phyloP scores from a whole-genome alignment of 495 filamentous ascomycete genomes.

The Penicillium angulare region DNA sequence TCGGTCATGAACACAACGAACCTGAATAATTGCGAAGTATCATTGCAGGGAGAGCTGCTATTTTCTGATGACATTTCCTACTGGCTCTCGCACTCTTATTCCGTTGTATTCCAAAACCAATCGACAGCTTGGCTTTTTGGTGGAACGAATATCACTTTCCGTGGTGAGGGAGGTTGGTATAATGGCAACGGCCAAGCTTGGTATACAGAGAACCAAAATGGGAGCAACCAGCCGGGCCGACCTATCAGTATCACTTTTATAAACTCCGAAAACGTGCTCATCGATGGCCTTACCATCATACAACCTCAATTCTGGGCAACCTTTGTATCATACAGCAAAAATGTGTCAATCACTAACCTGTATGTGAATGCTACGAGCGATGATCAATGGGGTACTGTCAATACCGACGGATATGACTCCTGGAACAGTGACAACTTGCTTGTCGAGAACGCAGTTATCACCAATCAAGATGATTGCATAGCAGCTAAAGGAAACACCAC shows the following conservation, averaged over 20 bases:
- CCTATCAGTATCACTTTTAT: conserved; percentile 43
- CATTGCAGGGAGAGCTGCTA: conserved; percentile 32
- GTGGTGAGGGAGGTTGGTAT: conserved; percentile 39
- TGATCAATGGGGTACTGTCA: conserved; percentile 30
- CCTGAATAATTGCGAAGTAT: conserved; percentile 39
- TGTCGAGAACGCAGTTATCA: conserved; percentile 31
- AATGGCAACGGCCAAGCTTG: conserved; percentile 50
- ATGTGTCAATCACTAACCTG: conserved; percentile 38
- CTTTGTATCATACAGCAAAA: conserved; percentile 33
- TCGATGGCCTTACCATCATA: conserved; percentile 32
- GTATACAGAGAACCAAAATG: conserved; percentile 34
- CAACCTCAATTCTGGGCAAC: conserved; percentile 49
- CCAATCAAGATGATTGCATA: conserved; percentile 38
- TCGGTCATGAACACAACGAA: conserved; percentile 45
- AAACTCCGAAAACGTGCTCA: conserved; percentile 32
- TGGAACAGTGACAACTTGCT: conserved; percentile 31
- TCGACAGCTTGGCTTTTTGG: conserved; percentile 49
- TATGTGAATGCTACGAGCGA: conserved; percentile 42
- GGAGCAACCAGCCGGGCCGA: conserved; percentile 42
- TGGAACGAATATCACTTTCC: conserved; percentile 35
- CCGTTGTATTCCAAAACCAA: conserved; percentile 47
- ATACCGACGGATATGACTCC: conserved; percentile 43
- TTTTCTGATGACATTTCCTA: conserved; percentile 45
- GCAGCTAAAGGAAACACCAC: conserved; percentile 41
- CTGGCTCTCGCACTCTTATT: conserved; percentile 43